Conservation (phyloP, 177 flowering plant species). For the Telopea speciosissima region DNA sequence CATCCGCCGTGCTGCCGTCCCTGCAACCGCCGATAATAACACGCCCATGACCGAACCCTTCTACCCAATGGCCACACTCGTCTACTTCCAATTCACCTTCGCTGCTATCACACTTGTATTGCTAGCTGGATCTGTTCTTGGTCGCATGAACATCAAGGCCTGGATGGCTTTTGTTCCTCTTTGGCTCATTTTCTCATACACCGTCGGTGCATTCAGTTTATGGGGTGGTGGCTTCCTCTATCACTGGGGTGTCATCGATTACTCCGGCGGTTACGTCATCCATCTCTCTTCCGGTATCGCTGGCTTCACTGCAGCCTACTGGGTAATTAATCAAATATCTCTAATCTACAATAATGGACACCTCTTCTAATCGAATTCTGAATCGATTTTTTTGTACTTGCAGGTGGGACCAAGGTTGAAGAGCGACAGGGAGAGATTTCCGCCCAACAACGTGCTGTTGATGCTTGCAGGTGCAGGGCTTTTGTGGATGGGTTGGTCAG, state of each 20-base stretch:
- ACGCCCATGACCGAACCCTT: slow-evolving; percentile 32
- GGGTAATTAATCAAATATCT: slow-evolving; percentile 34
- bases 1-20: slow-evolving; percentile 40
- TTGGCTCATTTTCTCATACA: slow-evolving; percentile 68
- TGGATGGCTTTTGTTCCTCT: slow-evolving; percentile 86
- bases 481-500: slow-evolving; percentile 90
- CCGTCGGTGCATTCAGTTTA: slow-evolving; percentile 68
- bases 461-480: slow-evolving; percentile 75
- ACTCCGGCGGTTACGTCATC: slow-evolving; percentile 75
- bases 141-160: slow-evolving; percentile 69
- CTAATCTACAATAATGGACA: neutral
- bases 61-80: slow-evolving; percentile 72
- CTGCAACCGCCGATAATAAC: slow-evolving; percentile 33
- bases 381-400: neutral
- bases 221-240: slow-evolving; percentile 83
- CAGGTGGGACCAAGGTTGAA: slow-evolving; percentile 79
- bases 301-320: slow-evolving; percentile 70
- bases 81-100: slow-evolving; percentile 63
- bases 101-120: slow-evolving; percentile 64
- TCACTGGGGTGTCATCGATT: slow-evolving; percentile 79
- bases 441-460: slow-evolving; percentile 65
- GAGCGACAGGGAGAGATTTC: slow-evolving; percentile 62
- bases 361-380: too few species aligned
- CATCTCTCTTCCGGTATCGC: slow-evolving; percentile 66
- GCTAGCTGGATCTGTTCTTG: slow-evolving; percentile 64